Percentiles rank a stretch among this genome's conserved stretches.
Evolutionary conservation across 129 eudicot species (phyloP).

Genomic region (Arctium lappa): DNA sequence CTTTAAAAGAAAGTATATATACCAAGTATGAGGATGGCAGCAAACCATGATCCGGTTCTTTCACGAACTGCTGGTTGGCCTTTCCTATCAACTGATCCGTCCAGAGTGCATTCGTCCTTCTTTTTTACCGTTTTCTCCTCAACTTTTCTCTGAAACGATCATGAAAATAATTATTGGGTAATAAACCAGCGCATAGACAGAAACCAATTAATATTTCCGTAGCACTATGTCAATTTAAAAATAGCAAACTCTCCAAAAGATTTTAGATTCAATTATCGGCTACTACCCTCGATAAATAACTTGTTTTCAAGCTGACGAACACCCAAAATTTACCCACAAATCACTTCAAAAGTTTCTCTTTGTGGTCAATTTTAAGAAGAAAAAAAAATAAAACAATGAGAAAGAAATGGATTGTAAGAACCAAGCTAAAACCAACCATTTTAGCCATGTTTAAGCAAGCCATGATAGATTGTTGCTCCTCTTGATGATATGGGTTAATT

Average conservation of each 20-base stretch:
- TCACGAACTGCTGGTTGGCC: slow-evolving; percentile 70
- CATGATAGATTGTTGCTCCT: slow-evolving; percentile 19
- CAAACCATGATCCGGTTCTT: slow-evolving; percentile 77
- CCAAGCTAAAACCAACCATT: slow-evolving; percentile 33
- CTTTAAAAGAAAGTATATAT: slow-evolving; percentile 20
- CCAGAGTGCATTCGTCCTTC: slow-evolving; percentile 57
- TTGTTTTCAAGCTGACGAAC: neutral
- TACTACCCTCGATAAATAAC: neutral
- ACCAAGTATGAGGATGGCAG: slow-evolving; percentile 81
- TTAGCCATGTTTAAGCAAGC: slow-evolving; percentile 43
- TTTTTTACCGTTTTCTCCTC: slow-evolving; percentile 38
- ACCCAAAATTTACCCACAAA: neutral
- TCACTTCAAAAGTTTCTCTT: neutral
- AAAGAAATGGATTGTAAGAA: neutral
- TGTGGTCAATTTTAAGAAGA: neutral
- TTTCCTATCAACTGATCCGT: slow-evolving; percentile 66
- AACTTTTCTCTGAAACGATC: slow-evolving; percentile 28
- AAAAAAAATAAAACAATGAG: neutral
- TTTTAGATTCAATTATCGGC: neutral
- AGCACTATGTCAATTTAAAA: neutral
- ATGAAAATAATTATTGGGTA: neutral
- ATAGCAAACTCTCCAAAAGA: neutral
- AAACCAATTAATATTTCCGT: neutral
- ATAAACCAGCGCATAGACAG: neutral
- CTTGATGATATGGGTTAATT: slow-evolving; percentile 5